phyloP scores from a whole-genome alignment of 257 asterid genomes.

The Scutellaria galericulata region DNA sequence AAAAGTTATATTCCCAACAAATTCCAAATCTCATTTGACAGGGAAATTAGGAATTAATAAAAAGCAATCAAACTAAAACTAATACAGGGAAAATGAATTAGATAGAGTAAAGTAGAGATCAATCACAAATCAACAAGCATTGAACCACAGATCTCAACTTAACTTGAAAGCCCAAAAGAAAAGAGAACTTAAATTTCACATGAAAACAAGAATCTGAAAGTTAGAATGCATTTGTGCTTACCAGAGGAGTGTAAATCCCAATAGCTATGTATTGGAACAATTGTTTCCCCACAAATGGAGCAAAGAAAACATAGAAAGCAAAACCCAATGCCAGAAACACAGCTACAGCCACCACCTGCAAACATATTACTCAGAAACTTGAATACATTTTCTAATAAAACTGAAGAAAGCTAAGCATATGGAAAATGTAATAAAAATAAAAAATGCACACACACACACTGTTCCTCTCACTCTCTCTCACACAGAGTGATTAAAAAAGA shows the following conservation, averaged over 20 bases:
- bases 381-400: slow-evolving; percentile 16
- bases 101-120: slow-evolving; percentile 37
- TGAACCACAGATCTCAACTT: slow-evolving; percentile 57
- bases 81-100: slow-evolving; percentile 30
- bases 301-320: slow-evolving; percentile 98
- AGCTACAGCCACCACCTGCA: slow-evolving; percentile 99
- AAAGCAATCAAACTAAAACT: slow-evolving; percentile 28
- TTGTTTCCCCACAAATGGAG: slow-evolving; percentile 93
- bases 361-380: slow-evolving; percentile 28
- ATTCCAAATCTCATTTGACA: slow-evolving; percentile 22
- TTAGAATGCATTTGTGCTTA: slow-evolving; percentile 49
- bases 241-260: slow-evolving; percentile 99
- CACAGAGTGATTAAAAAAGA: slow-evolving; percentile 16
- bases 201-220: slow-evolving; percentile 8
- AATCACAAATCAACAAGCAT: slow-evolving; percentile 42
- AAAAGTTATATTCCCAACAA: slow-evolving; percentile 26
- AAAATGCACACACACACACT: neutral
- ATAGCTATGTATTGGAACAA: slow-evolving; percentile 76
- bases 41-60: slow-evolving; percentile 22
- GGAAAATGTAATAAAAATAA: neutral
- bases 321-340: slow-evolving; percentile 98
- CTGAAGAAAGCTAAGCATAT: neutral
- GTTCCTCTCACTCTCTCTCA: neutral
- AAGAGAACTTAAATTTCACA: slow-evolving; percentile 19
- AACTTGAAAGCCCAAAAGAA: slow-evolving; percentile 24